Base-by-base conservation (phyloP, 2,329 filamentous ascomycete genomes). In the Plenodomus lindquistii region DNA sequence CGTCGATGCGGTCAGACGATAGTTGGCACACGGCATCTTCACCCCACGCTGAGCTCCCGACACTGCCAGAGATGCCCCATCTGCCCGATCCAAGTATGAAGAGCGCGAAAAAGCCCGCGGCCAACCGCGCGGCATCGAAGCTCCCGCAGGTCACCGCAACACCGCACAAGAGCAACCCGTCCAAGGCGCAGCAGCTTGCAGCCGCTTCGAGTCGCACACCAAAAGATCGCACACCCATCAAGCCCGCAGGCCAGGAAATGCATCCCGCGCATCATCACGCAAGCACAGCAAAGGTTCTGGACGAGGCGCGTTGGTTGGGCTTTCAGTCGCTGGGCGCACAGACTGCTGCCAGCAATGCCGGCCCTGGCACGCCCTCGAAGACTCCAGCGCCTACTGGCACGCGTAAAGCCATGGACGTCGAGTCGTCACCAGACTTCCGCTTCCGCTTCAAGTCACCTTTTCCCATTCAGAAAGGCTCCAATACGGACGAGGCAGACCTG, bases 201-300 rank as follows among this genome's bases (percentile, higher is more conserved):
- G 50, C 50, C 29, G 50, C 61, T 31, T 49, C 61, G 17, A 58
- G 62, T 21, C 66, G 57, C 44, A 73, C 75, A 6, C 91, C 91
- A 4, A 80, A 79, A 35, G 83, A 83, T 34, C 81, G 80, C 13
- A 84, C 85, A 3, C 81, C 85, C 5, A 76, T 87, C 59, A 87
- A 88, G 75, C 88, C 90, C 19, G 78, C 87, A 40, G 81, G 81
- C 55, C 84, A 86, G 50, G 91, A 96, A 70, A 97, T 97, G 92
- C 92, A 97, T 69, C 93, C 93, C 8, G 89, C 88, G 76, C 89
- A 88, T 67, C 83, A 85, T 47, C 90, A 94, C 48, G 81, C 83
- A 44, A 86, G 80, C 56, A 92, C 88, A 18, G 87, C 85, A 53
- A 89, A 88, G 44, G 79, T 89, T 37, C 83, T 87, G 2, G 91